A percentile compares a stretch with the other conserved stretches of the same genome.
phyloP scores from a whole-genome alignment of 208 protist species.

The Acanthamoeba triangularis region DNA sequence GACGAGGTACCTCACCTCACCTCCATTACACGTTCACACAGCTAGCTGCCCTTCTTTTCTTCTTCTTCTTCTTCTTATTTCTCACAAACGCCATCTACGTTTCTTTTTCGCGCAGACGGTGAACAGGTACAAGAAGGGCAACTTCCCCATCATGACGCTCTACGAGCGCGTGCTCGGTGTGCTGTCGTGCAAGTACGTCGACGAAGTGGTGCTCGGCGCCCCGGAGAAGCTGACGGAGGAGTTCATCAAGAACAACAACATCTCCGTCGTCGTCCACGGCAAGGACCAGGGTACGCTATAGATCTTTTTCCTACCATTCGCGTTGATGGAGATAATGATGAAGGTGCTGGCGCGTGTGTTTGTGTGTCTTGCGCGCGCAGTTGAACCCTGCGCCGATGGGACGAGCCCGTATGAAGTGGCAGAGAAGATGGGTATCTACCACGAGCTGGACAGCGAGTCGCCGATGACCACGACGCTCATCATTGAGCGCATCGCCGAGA shows the following conservation, averaged over 20 bases:
- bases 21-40: too few species aligned
- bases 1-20: conserved; percentile 90
- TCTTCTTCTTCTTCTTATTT: not conserved
- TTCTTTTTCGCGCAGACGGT: not conserved
- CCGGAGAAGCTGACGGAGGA: conserved; percentile 95
- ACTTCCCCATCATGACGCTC: conserved; percentile 99
- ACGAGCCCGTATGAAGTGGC: conserved; percentile 87
- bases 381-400: conserved; percentile 20
- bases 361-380: not conserved
- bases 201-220: conserved; percentile 99
- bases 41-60: too few species aligned
- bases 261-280: conserved; percentile 93
- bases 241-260: conserved; percentile 95
- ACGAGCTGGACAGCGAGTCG: conserved; percentile 84
- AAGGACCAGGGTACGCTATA: not conserved
- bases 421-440: conserved; percentile 93
- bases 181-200: conserved; percentile 96
- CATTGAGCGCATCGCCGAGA: conserved; percentile 86
- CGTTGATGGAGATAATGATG: not conserved
- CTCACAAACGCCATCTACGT: not conserved
- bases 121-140: conserved; percentile 91
- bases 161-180: conserved; percentile 98
- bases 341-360: too few species aligned
- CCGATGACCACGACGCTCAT: conserved; percentile 83
- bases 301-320: not conserved